Base-by-base conservation (phyloP, 805 yeast species). In the Hanseniaspora pseudoguilliermondii region DNA sequence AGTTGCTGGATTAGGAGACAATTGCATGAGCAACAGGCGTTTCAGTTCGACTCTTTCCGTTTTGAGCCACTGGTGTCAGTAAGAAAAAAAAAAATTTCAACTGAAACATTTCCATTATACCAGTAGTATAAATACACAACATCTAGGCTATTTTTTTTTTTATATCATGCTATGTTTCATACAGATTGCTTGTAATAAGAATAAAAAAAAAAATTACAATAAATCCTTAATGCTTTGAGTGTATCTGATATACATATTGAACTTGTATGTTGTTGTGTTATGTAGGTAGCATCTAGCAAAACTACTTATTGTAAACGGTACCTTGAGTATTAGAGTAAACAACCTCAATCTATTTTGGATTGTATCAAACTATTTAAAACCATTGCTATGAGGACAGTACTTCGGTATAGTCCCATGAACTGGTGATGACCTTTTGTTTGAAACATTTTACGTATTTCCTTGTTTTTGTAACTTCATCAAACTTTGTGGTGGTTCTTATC, bases 371-470 rank as follows among this genome's bases (percentile, higher is more conserved):
- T 53, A 53, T 83, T 84, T 86, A 88, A 88, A 88, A 88, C 96
- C 96, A 88, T 88, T 88, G 95, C 90, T 80, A 86, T 53, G 56
- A 53, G 56, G 56, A 53, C 48, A 44, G 56, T 53, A 53, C 50
- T 32, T 23, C 6, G 16, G 50, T 53, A 53, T 53, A 49, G 47
- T 83, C 80, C 89, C 95, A 86, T 86, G 95, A 86, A 83, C 82
- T 76, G 86, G 90, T 84, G 95, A 86, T 86, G 95, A 86, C 95
- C 95, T 86, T 81, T 75, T 73, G 83, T 70, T 75, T 85, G 91
- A 81, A 68, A 85, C 87, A 85, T 74, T 27, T 27, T n/a, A 18
- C 20, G 20, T 23, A 7, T 41, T 47, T 47, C 20, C 18, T 35
- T 15, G 5, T 27, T 44, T 27, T 27, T n/a, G 20, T 39, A 39